A percentile compares a stretch with the other conserved stretches of the same genome.
These are phyloP conservation scores for Podospora didyma DNA, from an alignment of 495 filamentous ascomycete species.

Conservation along the genomic window DNA sequence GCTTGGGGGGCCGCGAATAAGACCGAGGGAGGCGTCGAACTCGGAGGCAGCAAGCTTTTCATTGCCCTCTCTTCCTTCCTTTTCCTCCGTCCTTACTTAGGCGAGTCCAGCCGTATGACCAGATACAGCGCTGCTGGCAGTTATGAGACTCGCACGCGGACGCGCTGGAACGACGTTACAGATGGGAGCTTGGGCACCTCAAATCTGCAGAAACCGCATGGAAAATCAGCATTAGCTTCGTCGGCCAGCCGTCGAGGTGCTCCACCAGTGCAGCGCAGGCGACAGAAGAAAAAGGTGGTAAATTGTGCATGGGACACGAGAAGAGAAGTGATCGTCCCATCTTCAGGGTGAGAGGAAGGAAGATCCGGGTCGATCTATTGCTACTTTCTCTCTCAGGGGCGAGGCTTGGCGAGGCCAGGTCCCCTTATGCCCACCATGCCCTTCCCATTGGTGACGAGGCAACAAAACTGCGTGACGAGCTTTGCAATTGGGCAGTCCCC, in stretches of 20 bases:
- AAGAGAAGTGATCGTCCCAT: neutral
- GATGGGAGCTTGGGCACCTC: neutral
- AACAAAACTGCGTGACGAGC: neutral
- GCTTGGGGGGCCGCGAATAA: neutral
- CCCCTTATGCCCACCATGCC: neutral
- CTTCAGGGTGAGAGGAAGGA: neutral
- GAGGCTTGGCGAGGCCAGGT: neutral
- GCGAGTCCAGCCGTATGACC: conserved; percentile 6
- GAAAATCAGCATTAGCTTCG: neutral
- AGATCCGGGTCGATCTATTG: neutral
- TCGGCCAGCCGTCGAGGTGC: neutral
- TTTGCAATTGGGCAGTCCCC: neutral
- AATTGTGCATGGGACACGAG: neutral
- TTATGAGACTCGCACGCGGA: neutral
- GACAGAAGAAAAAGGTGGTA: neutral
- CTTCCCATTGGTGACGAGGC: neutral
- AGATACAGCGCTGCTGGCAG: conserved; percentile 1
- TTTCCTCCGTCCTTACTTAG: too few species aligned
- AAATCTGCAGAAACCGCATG: neutral
- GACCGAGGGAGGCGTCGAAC: neutral
- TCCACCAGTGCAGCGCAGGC: neutral
- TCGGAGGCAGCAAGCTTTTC: too few species aligned
- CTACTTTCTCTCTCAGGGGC: neutral
- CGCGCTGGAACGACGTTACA: neutral
- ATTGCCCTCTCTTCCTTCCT: too few species aligned